A percentile compares a stretch with the other conserved stretches of the same genome.
Evolutionary conservation across 176 grass and related monocot species (phyloP).

Genomic region (Lolium multiflorum): DNA sequence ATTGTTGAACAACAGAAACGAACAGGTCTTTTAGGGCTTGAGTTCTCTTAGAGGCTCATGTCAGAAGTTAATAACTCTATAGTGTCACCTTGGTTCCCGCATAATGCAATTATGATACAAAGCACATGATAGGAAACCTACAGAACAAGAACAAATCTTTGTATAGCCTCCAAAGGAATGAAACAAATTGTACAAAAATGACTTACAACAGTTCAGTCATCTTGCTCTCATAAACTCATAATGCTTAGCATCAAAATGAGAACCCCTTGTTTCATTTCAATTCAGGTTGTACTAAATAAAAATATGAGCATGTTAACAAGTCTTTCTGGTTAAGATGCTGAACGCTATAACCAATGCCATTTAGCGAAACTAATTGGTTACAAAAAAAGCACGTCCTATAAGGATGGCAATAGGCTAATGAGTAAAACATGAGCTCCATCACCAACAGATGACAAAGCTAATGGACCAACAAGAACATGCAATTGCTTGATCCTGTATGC

Average conservation of each 20-base stretch:
- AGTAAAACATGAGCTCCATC: too few species aligned
- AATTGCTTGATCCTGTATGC: too few species aligned
- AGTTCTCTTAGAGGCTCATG: not conserved
- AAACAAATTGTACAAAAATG: not conserved
- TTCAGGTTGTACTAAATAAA: constrained; percentile 26
- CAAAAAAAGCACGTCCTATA: too few species aligned
- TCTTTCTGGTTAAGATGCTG: not conserved
- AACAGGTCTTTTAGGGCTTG: too few species aligned
- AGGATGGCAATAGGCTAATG: too few species aligned
- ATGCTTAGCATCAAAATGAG: constrained; percentile 46
- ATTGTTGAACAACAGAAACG: too few species aligned
- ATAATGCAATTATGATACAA: not conserved
- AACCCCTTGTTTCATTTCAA: constrained; percentile 44
- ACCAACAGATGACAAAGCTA: too few species aligned
- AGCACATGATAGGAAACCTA: not conserved
- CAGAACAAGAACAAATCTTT: not conserved
- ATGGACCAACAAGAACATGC: too few species aligned
- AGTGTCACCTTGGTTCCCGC: not conserved
- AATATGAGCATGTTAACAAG: not conserved
- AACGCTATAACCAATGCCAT: not conserved
- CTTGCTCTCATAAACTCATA: constrained; percentile 39
- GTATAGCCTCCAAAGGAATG: not conserved
- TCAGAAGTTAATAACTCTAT: not conserved
- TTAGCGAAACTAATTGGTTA: too few species aligned
- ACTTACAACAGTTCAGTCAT: constrained; percentile 41